Base-by-base conservation (phyloP, 2,329 filamentous ascomycete genomes). In the Cadophora sp. region DNA sequence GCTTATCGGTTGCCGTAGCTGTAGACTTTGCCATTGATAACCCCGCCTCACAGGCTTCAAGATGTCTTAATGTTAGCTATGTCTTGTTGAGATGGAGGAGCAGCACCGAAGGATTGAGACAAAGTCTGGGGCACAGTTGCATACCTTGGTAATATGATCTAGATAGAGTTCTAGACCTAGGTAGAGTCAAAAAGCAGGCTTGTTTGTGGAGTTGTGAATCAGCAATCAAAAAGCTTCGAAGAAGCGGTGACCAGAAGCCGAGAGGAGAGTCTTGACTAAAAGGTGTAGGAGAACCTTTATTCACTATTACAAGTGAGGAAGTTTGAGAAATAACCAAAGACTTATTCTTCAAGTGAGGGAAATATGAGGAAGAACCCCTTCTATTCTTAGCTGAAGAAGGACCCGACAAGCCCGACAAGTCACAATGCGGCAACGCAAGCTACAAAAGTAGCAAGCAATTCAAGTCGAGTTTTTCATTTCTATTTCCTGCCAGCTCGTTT, bases 1-100 rank as follows among this genome's bases (percentile, higher is more conserved):
- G n/a, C 22, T 60, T 58, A 20, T 41, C 41, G 58, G 11, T 22
- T 36, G 41, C 58, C 58, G 58, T 60, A 60, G 22, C 6, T 20
- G 3, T 50, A 22, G 9, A 27, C 48, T 33, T 36, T 41, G 30
- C 16, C 39, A 27, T 48, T 30, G 2, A 30, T 3, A 20, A 60
- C 55, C 55, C 55, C 55, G 55, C 55, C 16, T 22, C n/a, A 14
- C 20, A 5, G 14, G 5, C 1, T 13, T n/a, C 22, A 30, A 24
- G 20, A 45, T 30, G 20, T 27, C 2, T 24, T 13, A 45, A 27
- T 8, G n/a, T 27, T 43, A 16, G 33, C 11, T 8, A 9, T 27
- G 18, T 20, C 45, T 8, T 20, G 11, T 11, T 22, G 4, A 48
- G 11, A 48, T 48, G 45, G 3, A 45, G 43, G 16, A 45, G 36